A percentile compares a stretch with the other conserved stretches of the same genome.
Conservation (phyloP, 2,329 filamentous ascomycete species). For the Clonostachys byssicola region DNA sequence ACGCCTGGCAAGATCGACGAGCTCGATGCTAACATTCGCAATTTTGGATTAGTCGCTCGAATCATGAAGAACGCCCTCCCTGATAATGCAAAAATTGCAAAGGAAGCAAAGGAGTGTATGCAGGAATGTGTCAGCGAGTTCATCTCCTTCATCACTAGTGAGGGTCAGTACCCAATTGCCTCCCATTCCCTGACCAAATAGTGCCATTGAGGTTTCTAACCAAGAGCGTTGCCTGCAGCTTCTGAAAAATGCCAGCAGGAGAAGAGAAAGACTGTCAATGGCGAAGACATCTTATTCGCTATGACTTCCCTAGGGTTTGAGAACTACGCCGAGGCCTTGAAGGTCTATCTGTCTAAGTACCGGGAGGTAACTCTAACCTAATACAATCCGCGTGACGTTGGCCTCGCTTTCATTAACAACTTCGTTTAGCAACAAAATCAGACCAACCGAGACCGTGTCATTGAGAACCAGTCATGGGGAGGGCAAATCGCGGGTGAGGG, state of each 20-base stretch:
- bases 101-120: slow-evolving; percentile 99
- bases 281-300: slow-evolving; percentile 96
- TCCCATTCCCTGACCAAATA: neutral
- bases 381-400: neutral
- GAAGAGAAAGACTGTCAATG: slow-evolving; percentile 98
- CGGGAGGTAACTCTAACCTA: slow-evolving; percentile 70
- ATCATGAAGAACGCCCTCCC: slow-evolving; percentile 99
- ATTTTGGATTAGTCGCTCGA: slow-evolving; percentile 91
- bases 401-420: neutral
- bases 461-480: slow-evolving; percentile 24
- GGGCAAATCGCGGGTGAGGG: slow-evolving; percentile 10
- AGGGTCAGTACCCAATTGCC: slow-evolving; percentile 60
- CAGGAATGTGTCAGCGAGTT: slow-evolving; percentile 99
- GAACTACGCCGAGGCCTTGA: slow-evolving; percentile 96
- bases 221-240: slow-evolving; percentile 46
- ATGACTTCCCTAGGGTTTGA: slow-evolving; percentile 99
- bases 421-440: slow-evolving; percentile 32
- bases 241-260: slow-evolving; percentile 99
- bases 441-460: slow-evolving; percentile 30
- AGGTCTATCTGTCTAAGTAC: slow-evolving; percentile 97
- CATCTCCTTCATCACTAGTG: slow-evolving; percentile 98
- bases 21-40: slow-evolving; percentile 89
- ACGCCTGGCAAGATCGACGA: slow-evolving; percentile 45
- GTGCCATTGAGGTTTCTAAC: too few relatives aligned
- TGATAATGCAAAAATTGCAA: slow-evolving; percentile 98